A percentile compares a stretch with the other conserved stretches of the same genome.
Evolutionary conservation across 2,329 filamentous ascomycete genomes (phyloP).

Genomic region (Colletotrichum tropicicola): DNA sequence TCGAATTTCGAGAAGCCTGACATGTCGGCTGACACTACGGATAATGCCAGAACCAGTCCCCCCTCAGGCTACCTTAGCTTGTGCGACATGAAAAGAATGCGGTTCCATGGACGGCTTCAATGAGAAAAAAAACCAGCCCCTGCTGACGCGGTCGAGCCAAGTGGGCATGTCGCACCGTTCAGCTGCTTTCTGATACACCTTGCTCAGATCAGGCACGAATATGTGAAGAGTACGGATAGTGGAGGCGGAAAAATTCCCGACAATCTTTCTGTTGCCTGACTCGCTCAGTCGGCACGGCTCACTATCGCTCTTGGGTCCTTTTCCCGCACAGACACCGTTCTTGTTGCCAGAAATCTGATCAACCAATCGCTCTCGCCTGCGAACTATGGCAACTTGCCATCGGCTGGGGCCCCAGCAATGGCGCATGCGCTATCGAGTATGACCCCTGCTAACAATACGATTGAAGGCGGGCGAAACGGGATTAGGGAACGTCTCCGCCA

Average conservation of each 20-base stretch:
- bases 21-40: not conserved
- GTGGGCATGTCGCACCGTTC: not conserved
- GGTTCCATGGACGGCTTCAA: not conserved
- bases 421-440: slow-evolving; percentile 23
- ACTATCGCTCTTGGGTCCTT: not conserved
- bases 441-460: slow-evolving; percentile 20
- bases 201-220: slow-evolving; percentile 10
- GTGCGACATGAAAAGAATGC: not conserved
- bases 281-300: slow-evolving; percentile 3
- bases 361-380: slow-evolving; percentile 21
- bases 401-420: slow-evolving; percentile 5
- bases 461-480: slow-evolving; percentile 26
- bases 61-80: not conserved
- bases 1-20: not conserved
- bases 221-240: not conserved
- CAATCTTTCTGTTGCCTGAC: slow-evolving; percentile 17
- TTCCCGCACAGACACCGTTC: slow-evolving; percentile 28
- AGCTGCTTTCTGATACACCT: slow-evolving; percentile 6
- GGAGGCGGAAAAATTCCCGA: slow-evolving; percentile 23
- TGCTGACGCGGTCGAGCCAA: not conserved
- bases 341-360: slow-evolving; percentile 15
- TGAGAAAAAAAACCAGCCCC: not conserved
- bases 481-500: slow-evolving; percentile 20
- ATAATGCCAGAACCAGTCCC: not conserved
- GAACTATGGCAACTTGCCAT: slow-evolving; percentile 11